Base-by-base conservation (phyloP, 169 alveolate species). In the Cryptosporidium canis region DNA sequence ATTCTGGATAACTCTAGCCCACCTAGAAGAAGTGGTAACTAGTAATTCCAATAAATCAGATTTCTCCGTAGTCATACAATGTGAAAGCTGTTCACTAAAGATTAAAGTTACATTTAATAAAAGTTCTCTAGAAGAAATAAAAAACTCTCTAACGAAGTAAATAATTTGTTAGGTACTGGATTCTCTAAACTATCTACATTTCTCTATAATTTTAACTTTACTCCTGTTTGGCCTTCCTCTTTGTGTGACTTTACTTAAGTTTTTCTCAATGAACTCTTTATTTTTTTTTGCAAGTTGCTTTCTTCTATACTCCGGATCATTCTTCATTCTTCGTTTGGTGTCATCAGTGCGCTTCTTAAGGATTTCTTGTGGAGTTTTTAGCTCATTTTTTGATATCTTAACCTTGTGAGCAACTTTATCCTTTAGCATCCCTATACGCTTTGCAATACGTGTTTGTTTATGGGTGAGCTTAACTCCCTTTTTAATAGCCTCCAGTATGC, bases 401-500 rank as follows among this genome's bases (percentile, higher is more conserved):
- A 27, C 18, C n/a, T 35, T 43, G 9, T 55, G 2, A 6, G 64
- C 14, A 18, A 51, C 24, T 2, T 18, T 51, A n/a, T 37, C 41
- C 4, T 29, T 33, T 5, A 77, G 55, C 14, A 61, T 14, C 14
- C 64, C 72, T n/a, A 77, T 58, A 8, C 63, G 56, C 37, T 21
- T 77, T 21, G 87, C 87, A 35, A 55, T 77, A 16, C 87, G 65
- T 7, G 8, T 84, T 66, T 68, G 94, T 31, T 91, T 91, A 53
- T 91, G 90, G 8, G 94, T 91, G 45, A 91, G 55, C 48, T 91
- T 83, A 8, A 51, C 83, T 9, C 85, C 83, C 21, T 55, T 91
- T 27, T 85, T 90, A 41, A 91, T 55, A 16, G 92, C 68, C 35
- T 91, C 92, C 8, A 90, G n/a, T 35, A 91, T 85, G 31, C 90